phyloP scores from a whole-genome alignment of 2,329 filamentous ascomycete genomes.

The Stachybotrys chartarum region DNA sequence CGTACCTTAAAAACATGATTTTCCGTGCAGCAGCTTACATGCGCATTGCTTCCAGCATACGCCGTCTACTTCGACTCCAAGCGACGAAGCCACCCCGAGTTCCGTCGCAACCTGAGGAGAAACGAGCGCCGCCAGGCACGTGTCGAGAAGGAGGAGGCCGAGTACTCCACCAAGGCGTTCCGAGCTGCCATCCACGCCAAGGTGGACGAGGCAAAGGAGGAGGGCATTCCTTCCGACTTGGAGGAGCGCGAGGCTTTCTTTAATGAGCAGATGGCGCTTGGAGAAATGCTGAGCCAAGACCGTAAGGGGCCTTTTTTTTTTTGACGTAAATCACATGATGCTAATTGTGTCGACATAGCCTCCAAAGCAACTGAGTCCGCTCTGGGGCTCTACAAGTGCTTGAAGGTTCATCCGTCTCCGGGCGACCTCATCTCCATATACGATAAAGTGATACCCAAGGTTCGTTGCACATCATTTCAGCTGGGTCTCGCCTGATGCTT shows the following conservation, averaged over 20 bases:
- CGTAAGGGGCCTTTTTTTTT: constrained; percentile 46
- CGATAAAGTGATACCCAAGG: constrained; percentile 97
- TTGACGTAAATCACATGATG: constrained; percentile 1
- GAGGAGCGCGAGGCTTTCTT: constrained; percentile 96
- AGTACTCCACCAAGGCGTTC: constrained; percentile 57
- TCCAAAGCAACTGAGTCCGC: constrained; percentile 73
- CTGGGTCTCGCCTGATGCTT: constrained; percentile 4
- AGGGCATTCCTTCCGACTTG: constrained; percentile 83
- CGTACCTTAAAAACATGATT: background rate
- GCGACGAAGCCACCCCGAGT: constrained; percentile 56
- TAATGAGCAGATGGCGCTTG: constrained; percentile 87
- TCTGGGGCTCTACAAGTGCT: constrained; percentile 92
- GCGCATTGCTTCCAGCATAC: constrained; percentile 41
- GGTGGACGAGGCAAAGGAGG: constrained; percentile 76
- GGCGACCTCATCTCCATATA: constrained; percentile 93
- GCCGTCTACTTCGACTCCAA: constrained; percentile 63
- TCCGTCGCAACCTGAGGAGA: constrained; percentile 62
- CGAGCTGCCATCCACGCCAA: constrained; percentile 66
- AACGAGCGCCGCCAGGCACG: constrained; percentile 68
- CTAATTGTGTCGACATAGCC: constrained; percentile 34
- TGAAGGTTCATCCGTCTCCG: constrained; percentile 96
- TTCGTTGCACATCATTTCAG: constrained; percentile 22
- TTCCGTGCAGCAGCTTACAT: background rate
- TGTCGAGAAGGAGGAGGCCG: constrained; percentile 64
- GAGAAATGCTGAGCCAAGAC: constrained; percentile 76